phyloP scores from a whole-genome alignment of 306 rosid genomes.

The Dalbergia cochinchinensis region DNA sequence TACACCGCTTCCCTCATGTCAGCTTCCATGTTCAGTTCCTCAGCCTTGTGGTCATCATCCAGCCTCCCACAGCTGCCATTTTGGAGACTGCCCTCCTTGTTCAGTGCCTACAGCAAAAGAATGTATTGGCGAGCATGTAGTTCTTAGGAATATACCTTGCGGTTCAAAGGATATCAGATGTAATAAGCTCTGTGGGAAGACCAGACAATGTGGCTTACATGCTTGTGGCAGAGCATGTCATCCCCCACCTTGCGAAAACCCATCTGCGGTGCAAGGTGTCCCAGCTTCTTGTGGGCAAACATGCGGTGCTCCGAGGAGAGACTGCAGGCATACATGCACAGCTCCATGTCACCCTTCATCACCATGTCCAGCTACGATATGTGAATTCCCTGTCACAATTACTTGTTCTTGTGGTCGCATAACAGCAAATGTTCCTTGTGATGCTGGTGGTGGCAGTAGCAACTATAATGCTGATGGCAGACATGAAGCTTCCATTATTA shows the following conservation, averaged over 20 bases:
- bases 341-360: slow-evolving; percentile 84
- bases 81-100: slow-evolving; percentile 93
- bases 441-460: slow-evolving; percentile 63
- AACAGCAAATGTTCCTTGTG: slow-evolving; percentile 80
- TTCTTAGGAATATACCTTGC: slow-evolving; percentile 88
- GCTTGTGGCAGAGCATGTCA: slow-evolving; percentile 91
- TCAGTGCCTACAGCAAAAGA: slow-evolving; percentile 85
- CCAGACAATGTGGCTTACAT: slow-evolving; percentile 89
- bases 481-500: slow-evolving; percentile 67
- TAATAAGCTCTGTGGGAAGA: slow-evolving; percentile 90
- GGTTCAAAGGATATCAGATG: slow-evolving; percentile 92
- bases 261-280: slow-evolving; percentile 47
- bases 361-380: slow-evolving; percentile 75
- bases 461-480: slow-evolving; percentile 61
- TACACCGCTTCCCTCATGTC: slow-evolving; percentile 82
- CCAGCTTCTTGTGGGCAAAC: slow-evolving; percentile 86
- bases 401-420: slow-evolving; percentile 82
- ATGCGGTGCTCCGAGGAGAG: slow-evolving; percentile 93
- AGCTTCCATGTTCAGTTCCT: slow-evolving; percentile 82
- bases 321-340: slow-evolving; percentile 83
- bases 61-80: slow-evolving; percentile 92
- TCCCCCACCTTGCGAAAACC: slow-evolving; percentile 69
- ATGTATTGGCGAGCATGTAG: slow-evolving; percentile 89
- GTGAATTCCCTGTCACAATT: slow-evolving; percentile 73
- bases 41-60: slow-evolving; percentile 84